phyloP scores from a whole-genome alignment of 1,284 basidiomycete species.

The Paramarasmius palmivorus region DNA sequence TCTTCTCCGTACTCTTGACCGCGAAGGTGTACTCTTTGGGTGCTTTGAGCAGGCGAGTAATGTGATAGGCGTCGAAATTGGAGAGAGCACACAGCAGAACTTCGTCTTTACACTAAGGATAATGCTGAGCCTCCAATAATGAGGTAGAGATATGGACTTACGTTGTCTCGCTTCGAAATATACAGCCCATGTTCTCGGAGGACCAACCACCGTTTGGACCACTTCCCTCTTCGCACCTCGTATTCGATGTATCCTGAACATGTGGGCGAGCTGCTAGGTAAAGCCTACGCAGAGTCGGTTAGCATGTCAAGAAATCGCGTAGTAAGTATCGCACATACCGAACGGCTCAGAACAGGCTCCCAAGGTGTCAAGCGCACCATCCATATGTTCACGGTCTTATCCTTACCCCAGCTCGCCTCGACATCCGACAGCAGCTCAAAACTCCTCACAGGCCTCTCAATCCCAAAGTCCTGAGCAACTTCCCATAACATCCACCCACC shows the following conservation, averaged over 20 bases:
- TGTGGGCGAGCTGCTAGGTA: slow-evolving; percentile 72
- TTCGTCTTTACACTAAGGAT: slow-evolving; percentile 77
- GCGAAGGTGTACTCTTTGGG: slow-evolving; percentile 82
- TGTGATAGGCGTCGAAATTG: slow-evolving; percentile 82
- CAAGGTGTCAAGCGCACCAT: slow-evolving; percentile 73
- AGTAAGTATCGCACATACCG: slow-evolving; percentile 42
- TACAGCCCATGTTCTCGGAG: slow-evolving; percentile 83
- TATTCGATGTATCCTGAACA: slow-evolving; percentile 79
- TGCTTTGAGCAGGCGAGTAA: slow-evolving; percentile 71
- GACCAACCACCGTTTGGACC: slow-evolving; percentile 87
- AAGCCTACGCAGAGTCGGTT: slow-evolving; percentile 43
- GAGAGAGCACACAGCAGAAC: slow-evolving; percentile 76
- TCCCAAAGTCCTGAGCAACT: slow-evolving; percentile 79
- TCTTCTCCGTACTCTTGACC: slow-evolving; percentile 84
- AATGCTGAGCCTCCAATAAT: neutral
- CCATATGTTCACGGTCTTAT: slow-evolving; percentile 75
- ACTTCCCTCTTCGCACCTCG: slow-evolving; percentile 88
- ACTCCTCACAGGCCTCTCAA: slow-evolving; percentile 86
- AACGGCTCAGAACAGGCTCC: slow-evolving; percentile 54
- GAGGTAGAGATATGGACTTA: slow-evolving; percentile 32
- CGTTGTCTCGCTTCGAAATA: slow-evolving; percentile 85
- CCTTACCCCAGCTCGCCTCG: slow-evolving; percentile 81
- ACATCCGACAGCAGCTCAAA: slow-evolving; percentile 79
- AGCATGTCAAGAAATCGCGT: slow-evolving; percentile 10
- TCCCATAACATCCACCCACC: slow-evolving; percentile 82